Conservation (phyloP, 768 basidiomycete species). For the Ramaria sp. region DNA sequence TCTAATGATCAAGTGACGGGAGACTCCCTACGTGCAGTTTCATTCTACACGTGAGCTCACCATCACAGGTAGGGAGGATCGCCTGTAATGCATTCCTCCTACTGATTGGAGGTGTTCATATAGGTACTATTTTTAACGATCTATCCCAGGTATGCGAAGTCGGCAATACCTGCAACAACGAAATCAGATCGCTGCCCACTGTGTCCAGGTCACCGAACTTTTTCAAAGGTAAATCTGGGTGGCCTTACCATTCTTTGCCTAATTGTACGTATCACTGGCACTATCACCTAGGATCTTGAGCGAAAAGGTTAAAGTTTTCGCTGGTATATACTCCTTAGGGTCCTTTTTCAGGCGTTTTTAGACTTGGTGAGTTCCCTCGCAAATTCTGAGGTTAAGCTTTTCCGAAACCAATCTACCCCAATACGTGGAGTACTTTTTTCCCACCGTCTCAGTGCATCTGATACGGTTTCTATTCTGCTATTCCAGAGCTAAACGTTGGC, state of each 20-base stretch:
- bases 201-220: slow-evolving; percentile 42
- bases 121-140: background rate
- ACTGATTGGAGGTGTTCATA: slow-evolving; percentile 29
- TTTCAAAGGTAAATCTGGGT: background rate
- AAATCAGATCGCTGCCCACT: slow-evolving; percentile 44
- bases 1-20: slow-evolving; percentile 38
- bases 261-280: background rate
- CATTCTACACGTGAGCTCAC: background rate
- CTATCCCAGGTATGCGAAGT: slow-evolving; percentile 40
- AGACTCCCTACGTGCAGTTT: slow-evolving; percentile 39
- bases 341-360: slow-evolving; percentile 39
- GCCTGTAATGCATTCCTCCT: slow-evolving; percentile 42
- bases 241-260: background rate
- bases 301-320: background rate
- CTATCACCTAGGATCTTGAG: background rate
- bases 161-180: slow-evolving; percentile 49
- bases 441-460: background rate
- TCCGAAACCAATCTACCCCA: slow-evolving; percentile 36
- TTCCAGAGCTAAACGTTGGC: slow-evolving; percentile 44
- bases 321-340: slow-evolving; percentile 14
- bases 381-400: background rate
- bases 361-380: slow-evolving; percentile 18
- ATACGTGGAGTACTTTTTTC: slow-evolving; percentile 17
- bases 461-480: slow-evolving; percentile 20
- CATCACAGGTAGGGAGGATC: slow-evolving; percentile 30